Conservation (phyloP, 768 basidiomycete species). For the Daedaleopsis nitida region DNA sequence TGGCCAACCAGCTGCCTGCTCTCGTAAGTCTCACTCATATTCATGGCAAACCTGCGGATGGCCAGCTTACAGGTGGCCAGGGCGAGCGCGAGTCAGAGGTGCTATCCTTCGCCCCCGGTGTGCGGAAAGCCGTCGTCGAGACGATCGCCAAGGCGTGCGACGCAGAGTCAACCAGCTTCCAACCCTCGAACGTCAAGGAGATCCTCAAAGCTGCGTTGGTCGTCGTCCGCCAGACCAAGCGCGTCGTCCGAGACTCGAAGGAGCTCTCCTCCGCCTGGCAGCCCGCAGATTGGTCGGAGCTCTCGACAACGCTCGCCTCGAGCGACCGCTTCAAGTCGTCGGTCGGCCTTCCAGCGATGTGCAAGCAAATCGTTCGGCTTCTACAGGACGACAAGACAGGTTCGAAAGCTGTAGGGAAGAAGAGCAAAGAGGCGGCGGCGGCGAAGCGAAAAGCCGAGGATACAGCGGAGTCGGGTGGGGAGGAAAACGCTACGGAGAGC, state of each 20-base stretch:
- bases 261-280: slow-evolving; percentile 56
- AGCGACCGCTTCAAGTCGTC: slow-evolving; percentile 67
- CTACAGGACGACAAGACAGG: slow-evolving; percentile 20
- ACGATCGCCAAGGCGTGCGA: slow-evolving; percentile 51
- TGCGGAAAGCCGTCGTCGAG: slow-evolving; percentile 53
- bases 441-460: slow-evolving; percentile 32
- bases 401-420: slow-evolving; percentile 24
- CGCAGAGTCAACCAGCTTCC: slow-evolving; percentile 43
- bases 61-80: slow-evolving; percentile 26
- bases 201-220: slow-evolving; percentile 69
- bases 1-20: slow-evolving; percentile 57
- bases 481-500: slow-evolving; percentile 10
- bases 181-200: slow-evolving; percentile 74
- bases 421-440: slow-evolving; percentile 26
- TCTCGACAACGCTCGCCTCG: slow-evolving; percentile 48
- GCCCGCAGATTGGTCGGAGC: slow-evolving; percentile 52
- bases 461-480: slow-evolving; percentile 11
- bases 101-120: slow-evolving; percentile 47
- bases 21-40: slow-evolving; percentile 42
- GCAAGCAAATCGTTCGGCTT: slow-evolving; percentile 57
- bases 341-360: slow-evolving; percentile 58
- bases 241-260: slow-evolving; percentile 35
- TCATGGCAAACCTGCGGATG: not conserved
- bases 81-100: slow-evolving; percentile 43
- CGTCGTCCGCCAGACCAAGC: slow-evolving; percentile 67